Evolutionary conservation across 768 basidiomycete genomes (phyloP), one percentile per base, ranked within the genome.

Genomic region (Boletus vermiculosoides): DNA sequence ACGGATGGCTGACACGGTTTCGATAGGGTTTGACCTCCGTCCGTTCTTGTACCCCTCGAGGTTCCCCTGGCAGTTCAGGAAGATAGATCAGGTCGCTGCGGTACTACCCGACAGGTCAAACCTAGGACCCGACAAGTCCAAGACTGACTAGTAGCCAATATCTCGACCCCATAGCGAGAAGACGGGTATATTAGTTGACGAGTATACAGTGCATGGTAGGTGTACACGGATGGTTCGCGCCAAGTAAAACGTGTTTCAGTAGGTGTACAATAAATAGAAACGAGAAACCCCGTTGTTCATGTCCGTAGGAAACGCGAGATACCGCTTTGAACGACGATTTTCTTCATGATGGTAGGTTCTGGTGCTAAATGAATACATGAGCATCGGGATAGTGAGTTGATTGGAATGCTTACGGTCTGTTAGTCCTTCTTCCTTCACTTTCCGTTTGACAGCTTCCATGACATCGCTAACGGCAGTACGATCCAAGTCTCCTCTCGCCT

Each of bases 11-110:
- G 37, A 66, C 47, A 15, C 12, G 28, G 2, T 42, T 40, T 23
- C 28, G 30, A 30, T 60, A 95, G 95, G 92, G 68, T 98, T 94
- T 68, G 97, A 99, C 69, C 73, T 98, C 33, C 86, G 97, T 37
- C 97, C 95, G 0, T 99, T 99, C 84, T 76, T 99, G 48, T 98
- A 98, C 73, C 92, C 94, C 3, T 87, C 93, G 13, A 81, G 90
- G 53, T 98, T 98, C 79, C 91, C 90, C 0, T 98, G 92, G 87
- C 97, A 99, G 70, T 99, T 97, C 76, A 87, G 78, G 73, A 94
- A 93, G 76, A 98, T 99, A 57, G 96, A 99, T 66, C 85, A 86
- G 56, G 80, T 92, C 5, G 93, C 91, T 7, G 87, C 84, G 5
- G 76, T 69, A 10, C 74, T 95, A 37, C 93, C 92, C 1, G 88